Percentiles rank a stretch among this genome's conserved stretches.
These are phyloP conservation scores for Paramecium primaurelia DNA, from an alignment of 73 alveolate genomes.

Conservation along the genomic window DNA sequence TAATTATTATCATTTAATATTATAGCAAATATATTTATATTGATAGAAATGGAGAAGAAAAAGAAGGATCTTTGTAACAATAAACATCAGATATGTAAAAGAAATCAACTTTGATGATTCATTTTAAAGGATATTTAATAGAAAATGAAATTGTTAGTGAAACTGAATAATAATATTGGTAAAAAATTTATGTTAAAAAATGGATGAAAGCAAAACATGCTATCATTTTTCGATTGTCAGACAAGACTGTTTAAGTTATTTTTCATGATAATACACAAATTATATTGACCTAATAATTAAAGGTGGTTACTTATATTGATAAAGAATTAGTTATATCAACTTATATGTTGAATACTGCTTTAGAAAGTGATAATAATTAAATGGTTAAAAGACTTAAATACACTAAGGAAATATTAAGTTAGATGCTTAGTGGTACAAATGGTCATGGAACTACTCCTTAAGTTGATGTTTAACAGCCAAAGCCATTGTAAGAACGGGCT, in stretches of 20 bases:
- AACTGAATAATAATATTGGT: not conserved
- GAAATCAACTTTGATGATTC: constrained; percentile 36
- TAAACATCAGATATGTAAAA: not conserved
- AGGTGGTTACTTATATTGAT: constrained; percentile 92
- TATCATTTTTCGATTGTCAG: constrained; percentile 90
- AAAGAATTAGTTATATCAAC: constrained; percentile 91
- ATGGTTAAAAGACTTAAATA: constrained; percentile 95
- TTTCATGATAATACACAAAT: constrained; percentile 93
- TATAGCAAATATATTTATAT: constrained; percentile 8
- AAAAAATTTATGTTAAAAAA: constrained; percentile 82
- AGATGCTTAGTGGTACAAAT: not conserved
- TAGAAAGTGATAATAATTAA: constrained; percentile 87
- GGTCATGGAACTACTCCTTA: not conserved
- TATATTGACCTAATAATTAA: constrained; percentile 83
- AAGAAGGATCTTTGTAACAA: not conserved
- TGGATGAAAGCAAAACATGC: constrained; percentile 97
- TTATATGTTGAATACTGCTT: constrained; percentile 83
- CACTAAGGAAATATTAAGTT: constrained; percentile 80
- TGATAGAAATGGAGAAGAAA: constrained; percentile 72
- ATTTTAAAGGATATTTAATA: constrained; percentile 34
- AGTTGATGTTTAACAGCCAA: not conserved
- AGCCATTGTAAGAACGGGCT: not conserved
- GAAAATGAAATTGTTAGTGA: not conserved
- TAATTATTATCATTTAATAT: not conserved
- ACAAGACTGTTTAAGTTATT: constrained; percentile 93